Evolutionary conservation across 2,329 filamentous ascomycete species (phyloP), one percentile per base, ranked within the genome.

Genomic region (Apiospora sp.): DNA sequence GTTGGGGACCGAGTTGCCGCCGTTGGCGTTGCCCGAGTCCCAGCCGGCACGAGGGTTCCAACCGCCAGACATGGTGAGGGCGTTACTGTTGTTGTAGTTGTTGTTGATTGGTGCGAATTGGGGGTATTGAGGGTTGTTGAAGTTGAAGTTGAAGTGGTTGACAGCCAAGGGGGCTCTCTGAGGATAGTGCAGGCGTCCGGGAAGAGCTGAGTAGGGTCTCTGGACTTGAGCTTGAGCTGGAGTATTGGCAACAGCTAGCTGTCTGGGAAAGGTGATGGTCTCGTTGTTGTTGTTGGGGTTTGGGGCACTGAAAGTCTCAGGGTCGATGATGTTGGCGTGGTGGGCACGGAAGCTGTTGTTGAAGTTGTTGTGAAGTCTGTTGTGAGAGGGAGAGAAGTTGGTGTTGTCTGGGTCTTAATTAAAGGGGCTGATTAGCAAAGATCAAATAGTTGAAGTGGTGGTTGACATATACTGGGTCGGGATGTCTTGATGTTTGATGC

Each of bases 21-120:
- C 34, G 22, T 27, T 41, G 3, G 51, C 68, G 27, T 79, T 79
- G 14, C 77, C 75, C n/a, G 78, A 72, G 73, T 86, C 84, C 22
- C 82, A 83, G 27, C 84, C 80, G 46, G 80, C 79, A 19, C 82
- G 72, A 5, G 83, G 83, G 72, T 85, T 85, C 82, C 69, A 70
- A 22, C 73, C 73, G 30, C 64, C 54, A 54, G 64, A 64, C 58
- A 64, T 64, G 22, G 1, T 24, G 58, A 64, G 22, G 16, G 30
- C 22, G 8, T 34, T 13, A 24, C 30, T 58, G 49, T 10, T 61
- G 54, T n/a, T 37, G 49, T 10, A 37, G 54, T n/a, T 37, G 54
- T 30, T 27, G 8, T 1, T 14, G 4, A n/a, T n/a, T n/a, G 48
- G n/a, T 49, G 48, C 7, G 48, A 24, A 3, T 24, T 24, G 48